These are phyloP conservation scores for Fonsecaea monophora DNA, from an alignment of 2,329 filamentous ascomycete genomes.

Conservation along the genomic window DNA sequence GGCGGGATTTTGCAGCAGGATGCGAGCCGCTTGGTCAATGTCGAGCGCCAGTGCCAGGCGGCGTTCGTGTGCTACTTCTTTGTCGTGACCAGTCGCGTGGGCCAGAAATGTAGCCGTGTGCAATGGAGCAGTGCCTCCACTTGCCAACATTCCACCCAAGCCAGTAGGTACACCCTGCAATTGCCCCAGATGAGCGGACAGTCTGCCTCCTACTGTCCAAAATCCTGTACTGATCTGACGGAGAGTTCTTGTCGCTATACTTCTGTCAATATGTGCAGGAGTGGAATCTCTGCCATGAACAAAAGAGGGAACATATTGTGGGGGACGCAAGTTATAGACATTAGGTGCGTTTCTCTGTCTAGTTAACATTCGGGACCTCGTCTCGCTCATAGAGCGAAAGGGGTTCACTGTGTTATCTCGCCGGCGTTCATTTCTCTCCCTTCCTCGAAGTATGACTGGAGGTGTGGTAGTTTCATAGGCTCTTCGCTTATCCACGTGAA, in stretches of 20 bases:
- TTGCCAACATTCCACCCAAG: conserved; percentile 68
- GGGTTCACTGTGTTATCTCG: conserved; percentile 58
- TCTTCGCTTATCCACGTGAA: conserved; percentile 27
- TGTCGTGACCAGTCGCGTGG: conserved; percentile 61
- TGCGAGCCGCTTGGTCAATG: conserved; percentile 71
- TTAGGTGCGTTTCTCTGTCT: conserved; percentile 31
- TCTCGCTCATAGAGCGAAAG: conserved; percentile 56
- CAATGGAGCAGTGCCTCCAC: conserved; percentile 73
- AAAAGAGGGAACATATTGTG: conserved; percentile 39
- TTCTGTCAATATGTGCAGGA: conserved; percentile 47
- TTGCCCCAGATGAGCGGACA: conserved; percentile 58
- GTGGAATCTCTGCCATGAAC: conserved; percentile 60
- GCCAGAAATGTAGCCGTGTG: conserved; percentile 64
- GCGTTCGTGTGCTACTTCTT: conserved; percentile 72
- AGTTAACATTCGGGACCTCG: conserved; percentile 32
- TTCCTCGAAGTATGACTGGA: conserved; percentile 39
- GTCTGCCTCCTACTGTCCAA: conserved; percentile 78
- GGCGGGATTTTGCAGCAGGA: conserved; percentile 59
- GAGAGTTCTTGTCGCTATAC: conserved; percentile 36
- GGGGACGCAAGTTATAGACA: conserved; percentile 29
- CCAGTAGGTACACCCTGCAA: conserved; percentile 64
- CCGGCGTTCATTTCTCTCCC: conserved; percentile 56
- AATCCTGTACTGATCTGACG: conserved; percentile 71
- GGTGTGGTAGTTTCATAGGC: conserved; percentile 62
- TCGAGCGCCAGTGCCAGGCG: conserved; percentile 80